These are phyloP conservation scores for Calonectria hawksworthii DNA, from an alignment of 2,329 filamentous ascomycete species.

Conservation along the genomic window DNA sequence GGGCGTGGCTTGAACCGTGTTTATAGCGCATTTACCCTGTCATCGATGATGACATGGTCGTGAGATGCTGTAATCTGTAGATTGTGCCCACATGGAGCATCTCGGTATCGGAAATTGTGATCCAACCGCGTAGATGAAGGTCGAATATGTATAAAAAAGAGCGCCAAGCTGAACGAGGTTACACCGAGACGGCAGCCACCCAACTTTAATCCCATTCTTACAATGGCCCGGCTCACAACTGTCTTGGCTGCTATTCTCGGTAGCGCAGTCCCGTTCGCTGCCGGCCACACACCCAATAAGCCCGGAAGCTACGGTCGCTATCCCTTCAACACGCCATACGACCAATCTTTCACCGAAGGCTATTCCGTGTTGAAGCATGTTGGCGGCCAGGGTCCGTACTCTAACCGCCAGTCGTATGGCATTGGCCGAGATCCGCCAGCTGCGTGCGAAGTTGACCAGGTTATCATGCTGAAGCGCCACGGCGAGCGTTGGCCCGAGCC, in stretches of 20 bases:
- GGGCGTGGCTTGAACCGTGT: background rate
- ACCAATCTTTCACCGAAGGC: background rate
- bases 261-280: background rate
- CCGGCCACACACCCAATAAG: background rate
- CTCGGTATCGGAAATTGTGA: background rate
- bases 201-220: background rate
- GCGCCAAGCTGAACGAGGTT: background rate
- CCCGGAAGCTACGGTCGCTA: background rate
- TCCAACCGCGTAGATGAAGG: background rate
- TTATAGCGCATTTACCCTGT: background rate
- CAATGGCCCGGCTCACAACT: background rate
- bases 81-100: background rate
- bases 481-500: slow-evolving; percentile 1
- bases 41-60: background rate
- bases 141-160: background rate
- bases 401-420: background rate
- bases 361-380: background rate
- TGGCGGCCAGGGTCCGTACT: background rate
- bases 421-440: background rate
- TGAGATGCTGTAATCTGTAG: background rate
- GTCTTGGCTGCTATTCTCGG: background rate
- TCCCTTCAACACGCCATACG: background rate
- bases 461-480: slow-evolving; percentile 2
- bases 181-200: background rate
- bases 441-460: background rate